A percentile compares a stretch with the other conserved stretches of the same genome.
phyloP scores from a whole-genome alignment of 2,329 filamentous ascomycete genomes.

The Diplocarpon mali region DNA sequence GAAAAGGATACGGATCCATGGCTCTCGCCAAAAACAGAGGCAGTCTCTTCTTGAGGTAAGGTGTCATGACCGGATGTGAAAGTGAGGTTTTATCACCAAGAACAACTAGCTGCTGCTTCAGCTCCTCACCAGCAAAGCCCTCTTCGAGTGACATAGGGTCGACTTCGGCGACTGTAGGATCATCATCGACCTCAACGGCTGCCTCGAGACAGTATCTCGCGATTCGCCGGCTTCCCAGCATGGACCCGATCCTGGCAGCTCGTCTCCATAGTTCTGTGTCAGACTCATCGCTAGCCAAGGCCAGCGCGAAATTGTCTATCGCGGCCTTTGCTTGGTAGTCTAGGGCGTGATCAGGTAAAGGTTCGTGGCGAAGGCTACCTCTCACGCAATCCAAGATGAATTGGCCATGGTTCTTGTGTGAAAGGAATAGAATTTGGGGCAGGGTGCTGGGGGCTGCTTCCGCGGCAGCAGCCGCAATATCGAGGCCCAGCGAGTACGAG shows the following conservation, averaged over 20 bases:
- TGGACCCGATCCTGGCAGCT: slow-evolving; percentile 45
- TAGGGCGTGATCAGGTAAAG: slow-evolving; percentile 30
- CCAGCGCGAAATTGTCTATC: slow-evolving; percentile 45
- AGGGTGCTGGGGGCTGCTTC: slow-evolving; percentile 72
- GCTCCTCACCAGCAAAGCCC: slow-evolving; percentile 49
- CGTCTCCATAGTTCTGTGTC: slow-evolving; percentile 57
- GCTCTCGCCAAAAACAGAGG: slow-evolving; percentile 40
- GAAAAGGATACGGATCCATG: slow-evolving; percentile 50
- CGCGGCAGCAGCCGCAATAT: slow-evolving; percentile 47
- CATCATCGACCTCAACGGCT: slow-evolving; percentile 56
- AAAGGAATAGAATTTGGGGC: slow-evolving; percentile 81
- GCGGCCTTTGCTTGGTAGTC: slow-evolving; percentile 30
- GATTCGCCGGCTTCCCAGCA: slow-evolving; percentile 45
- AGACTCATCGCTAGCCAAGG: slow-evolving; percentile 53
- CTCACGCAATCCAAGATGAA: slow-evolving; percentile 71
- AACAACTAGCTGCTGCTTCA: slow-evolving; percentile 43
- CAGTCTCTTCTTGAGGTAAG: slow-evolving; percentile 43
- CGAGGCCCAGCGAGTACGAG: slow-evolving; percentile 39
- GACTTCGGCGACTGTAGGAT: slow-evolving; percentile 50
- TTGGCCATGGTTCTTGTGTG: slow-evolving; percentile 92
- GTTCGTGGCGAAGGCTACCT: slow-evolving; percentile 34
- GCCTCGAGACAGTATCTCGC: slow-evolving; percentile 54
- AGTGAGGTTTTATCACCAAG: slow-evolving; percentile 45
- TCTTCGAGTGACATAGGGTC: slow-evolving; percentile 53
- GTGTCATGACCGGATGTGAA: slow-evolving; percentile 49